Evolutionary conservation across 164 flowering plant species (phyloP).

Genomic region (Saururus chinensis): DNA sequence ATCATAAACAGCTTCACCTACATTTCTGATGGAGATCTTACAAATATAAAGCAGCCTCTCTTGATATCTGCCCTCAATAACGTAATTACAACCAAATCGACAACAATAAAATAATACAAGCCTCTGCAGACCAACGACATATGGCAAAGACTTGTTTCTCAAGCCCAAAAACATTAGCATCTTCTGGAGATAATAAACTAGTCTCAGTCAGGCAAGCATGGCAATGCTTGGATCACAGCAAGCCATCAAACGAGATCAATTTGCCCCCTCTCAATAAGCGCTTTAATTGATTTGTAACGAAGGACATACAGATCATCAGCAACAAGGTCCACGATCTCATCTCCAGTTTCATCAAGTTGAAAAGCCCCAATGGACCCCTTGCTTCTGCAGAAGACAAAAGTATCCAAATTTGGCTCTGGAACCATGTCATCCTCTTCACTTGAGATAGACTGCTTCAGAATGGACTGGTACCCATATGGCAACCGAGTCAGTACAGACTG

Average conservation of each 20-base stretch:
- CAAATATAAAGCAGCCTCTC: too few species aligned
- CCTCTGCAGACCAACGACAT: too few species aligned
- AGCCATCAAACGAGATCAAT: slow-evolving; percentile 66
- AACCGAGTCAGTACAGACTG: slow-evolving; percentile 62
- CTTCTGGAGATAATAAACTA: too few species aligned
- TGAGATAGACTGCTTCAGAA: slow-evolving; percentile 64
- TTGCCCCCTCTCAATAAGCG: slow-evolving; percentile 49
- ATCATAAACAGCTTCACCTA: too few species aligned
- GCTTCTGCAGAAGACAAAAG: slow-evolving; percentile 77
- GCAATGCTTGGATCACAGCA: too few species aligned
- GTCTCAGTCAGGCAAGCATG: too few species aligned
- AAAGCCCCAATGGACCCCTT: slow-evolving; percentile 48
- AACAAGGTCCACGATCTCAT: slow-evolving; percentile 47
- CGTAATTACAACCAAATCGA: too few species aligned
- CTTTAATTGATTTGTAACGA: slow-evolving; percentile 66
- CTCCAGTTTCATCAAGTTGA: slow-evolving; percentile 62
- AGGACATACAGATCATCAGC: slow-evolving; percentile 58
- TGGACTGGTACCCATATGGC: slow-evolving; percentile 68
- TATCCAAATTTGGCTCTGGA: slow-evolving; percentile 72
- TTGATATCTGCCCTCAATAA: too few species aligned
- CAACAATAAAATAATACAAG: too few species aligned
- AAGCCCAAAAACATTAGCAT: too few species aligned
- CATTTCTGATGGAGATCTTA: too few species aligned
- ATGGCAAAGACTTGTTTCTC: too few species aligned
- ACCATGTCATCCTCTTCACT: slow-evolving; percentile 98